Evolutionary conservation across 2,329 filamentous ascomycete genomes (phyloP).

Genomic region (Coniella lustricola): DNA sequence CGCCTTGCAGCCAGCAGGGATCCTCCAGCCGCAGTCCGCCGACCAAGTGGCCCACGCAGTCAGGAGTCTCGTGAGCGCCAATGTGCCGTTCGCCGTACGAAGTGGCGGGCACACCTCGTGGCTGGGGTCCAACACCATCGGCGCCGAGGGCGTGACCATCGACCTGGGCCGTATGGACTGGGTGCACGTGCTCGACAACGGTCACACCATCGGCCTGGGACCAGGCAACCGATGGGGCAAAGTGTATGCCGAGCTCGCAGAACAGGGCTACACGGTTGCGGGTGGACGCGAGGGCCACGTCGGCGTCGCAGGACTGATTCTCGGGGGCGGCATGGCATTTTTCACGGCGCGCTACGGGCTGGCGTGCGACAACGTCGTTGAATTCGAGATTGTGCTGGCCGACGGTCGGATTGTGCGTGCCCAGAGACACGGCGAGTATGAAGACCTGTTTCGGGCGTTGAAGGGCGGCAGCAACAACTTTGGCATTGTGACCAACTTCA

Average conservation of each 20-base stretch:
- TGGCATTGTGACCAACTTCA: constrained; percentile 26
- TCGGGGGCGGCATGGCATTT: constrained; percentile 1
- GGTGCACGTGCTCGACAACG: neutral
- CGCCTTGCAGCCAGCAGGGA: constrained; percentile 1
- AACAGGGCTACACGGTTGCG: neutral
- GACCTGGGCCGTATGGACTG: constrained; percentile 1
- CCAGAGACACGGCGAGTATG: neutral
- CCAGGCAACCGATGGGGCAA: neutral
- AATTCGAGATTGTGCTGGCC: constrained; percentile 4
- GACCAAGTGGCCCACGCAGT: neutral
- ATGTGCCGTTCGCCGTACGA: neutral
- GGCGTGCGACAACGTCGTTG: constrained; percentile 1
- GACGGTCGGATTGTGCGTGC: neutral
- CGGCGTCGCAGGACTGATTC: constrained; percentile 3
- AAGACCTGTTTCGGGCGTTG: constrained; percentile 24
- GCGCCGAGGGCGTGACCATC: constrained; percentile 2
- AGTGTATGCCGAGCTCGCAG: neutral
- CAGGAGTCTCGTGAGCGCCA: neutral
- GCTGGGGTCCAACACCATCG: constrained; percentile 1
- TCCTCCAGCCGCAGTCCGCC: neutral
- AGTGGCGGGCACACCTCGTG: constrained; percentile 2
- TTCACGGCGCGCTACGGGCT: constrained; percentile 3
- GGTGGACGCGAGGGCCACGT: constrained; percentile 3
- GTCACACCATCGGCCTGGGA: neutral
- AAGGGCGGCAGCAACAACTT: constrained; percentile 40